A percentile compares a stretch with the other conserved stretches of the same genome.
Conservation (phyloP, 768 basidiomycete species). For the Mycena rosella region DNA sequence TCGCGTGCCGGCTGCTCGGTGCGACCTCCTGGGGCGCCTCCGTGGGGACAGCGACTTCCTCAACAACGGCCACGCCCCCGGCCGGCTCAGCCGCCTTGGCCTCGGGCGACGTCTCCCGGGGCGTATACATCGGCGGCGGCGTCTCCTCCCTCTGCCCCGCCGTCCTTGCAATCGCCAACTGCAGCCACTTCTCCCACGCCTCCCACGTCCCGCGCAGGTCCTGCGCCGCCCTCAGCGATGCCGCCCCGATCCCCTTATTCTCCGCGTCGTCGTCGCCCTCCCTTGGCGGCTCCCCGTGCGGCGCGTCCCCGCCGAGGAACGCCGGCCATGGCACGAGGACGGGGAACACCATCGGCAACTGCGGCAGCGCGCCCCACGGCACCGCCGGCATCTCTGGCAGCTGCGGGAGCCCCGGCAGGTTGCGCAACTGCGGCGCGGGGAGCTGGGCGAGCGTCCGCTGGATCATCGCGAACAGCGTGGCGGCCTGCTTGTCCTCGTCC, state of each 20-base stretch:
- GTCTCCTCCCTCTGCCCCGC: constrained; percentile 63
- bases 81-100: constrained; percentile 20
- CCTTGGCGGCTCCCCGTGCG: constrained; percentile 45
- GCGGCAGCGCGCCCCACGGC: constrained; percentile 72
- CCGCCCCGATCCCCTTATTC: constrained; percentile 54
- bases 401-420: constrained; percentile 68
- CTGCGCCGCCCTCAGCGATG: constrained; percentile 64
- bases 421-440: constrained; percentile 69
- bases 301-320: constrained; percentile 66
- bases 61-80: constrained; percentile 35
- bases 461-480: constrained; percentile 76
- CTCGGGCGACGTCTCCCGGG: constrained; percentile 52
- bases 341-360: constrained; percentile 84
- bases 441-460: constrained; percentile 79
- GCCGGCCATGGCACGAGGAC: constrained; percentile 81
- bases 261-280: constrained; percentile 51
- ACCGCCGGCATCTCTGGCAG: constrained; percentile 77
- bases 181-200: constrained; percentile 86
- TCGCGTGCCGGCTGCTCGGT: constrained; percentile 54
- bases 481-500: constrained; percentile 61
- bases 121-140: constrained; percentile 82
- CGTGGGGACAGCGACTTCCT: constrained; percentile 19
- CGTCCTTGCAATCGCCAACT: constrained; percentile 63
- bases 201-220: constrained; percentile 82
- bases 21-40: constrained; percentile 37